Evolutionary conservation across 2,329 filamentous ascomycete genomes (phyloP).

Genomic region (Aureobasidium pullulans): DNA sequence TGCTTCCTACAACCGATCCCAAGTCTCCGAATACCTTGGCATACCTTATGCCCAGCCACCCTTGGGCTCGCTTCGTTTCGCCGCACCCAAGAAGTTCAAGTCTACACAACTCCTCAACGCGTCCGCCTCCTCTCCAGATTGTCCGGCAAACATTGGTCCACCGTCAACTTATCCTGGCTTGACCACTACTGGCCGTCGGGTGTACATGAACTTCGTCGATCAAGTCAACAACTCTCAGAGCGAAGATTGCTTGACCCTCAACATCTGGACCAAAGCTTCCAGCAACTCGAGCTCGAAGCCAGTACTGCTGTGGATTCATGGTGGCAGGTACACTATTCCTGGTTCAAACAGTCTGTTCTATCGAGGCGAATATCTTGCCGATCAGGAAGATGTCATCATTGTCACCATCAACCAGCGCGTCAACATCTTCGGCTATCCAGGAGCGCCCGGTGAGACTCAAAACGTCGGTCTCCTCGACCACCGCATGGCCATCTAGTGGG

Average conservation of each 20-base stretch:
- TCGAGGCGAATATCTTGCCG: background rate
- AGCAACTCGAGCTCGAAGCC: too few species aligned
- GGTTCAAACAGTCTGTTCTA: background rate
- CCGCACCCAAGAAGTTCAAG: background rate
- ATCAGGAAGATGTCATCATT: background rate
- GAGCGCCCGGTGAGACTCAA: conserved; percentile 14
- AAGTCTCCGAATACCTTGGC: background rate
- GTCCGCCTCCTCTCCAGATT: background rate
- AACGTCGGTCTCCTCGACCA: conserved; percentile 35
- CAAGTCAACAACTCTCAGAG: background rate
- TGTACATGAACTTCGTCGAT: background rate
- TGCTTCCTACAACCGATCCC: background rate
- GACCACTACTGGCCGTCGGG: background rate
- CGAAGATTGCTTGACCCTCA: background rate
- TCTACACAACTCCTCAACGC: background rate
- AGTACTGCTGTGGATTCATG: background rate
- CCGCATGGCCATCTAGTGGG: conserved; percentile 33
- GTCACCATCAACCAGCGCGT: conserved; percentile 4
- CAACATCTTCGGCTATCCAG: background rate
- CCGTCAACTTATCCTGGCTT: background rate
- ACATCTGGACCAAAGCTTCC: background rate
- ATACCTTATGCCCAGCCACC: too few species aligned
- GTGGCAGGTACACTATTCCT: background rate
- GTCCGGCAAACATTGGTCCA: background rate
- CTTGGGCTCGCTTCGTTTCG: too few species aligned